phyloP scores from a whole-genome alignment of 805 yeast genomes.

The Candida lessepsii region DNA sequence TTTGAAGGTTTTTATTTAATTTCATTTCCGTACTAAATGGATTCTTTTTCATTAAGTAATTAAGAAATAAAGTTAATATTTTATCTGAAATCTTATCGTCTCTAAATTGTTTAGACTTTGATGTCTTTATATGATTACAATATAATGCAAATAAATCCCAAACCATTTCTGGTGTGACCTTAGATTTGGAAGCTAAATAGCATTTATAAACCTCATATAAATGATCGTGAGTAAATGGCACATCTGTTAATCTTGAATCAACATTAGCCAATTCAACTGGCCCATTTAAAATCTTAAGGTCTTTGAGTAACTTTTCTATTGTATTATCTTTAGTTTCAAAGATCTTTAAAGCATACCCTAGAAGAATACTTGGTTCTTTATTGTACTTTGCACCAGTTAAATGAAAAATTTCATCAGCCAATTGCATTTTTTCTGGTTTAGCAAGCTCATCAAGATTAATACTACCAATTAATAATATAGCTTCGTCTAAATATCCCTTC shows the following conservation, averaged over 20 bases:
- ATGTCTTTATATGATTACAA: conserved; percentile 2
- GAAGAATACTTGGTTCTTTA: conserved; percentile 31
- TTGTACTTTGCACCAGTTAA: conserved; percentile 30
- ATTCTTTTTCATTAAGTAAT: conserved; percentile 23
- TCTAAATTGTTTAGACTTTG: not conserved
- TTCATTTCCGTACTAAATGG: conserved; percentile 20
- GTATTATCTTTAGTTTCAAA: conserved; percentile 16
- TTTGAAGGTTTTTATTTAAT: conserved; percentile 12
- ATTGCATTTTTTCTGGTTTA: conserved; percentile 17
- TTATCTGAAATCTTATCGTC: conserved; percentile 8
- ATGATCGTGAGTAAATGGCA: conserved; percentile 9
- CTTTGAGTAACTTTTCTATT: conserved; percentile 24
- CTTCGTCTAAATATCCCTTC: conserved; percentile 32
- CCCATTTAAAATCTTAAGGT: conserved; percentile 17
- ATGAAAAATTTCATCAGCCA: conserved; percentile 31
- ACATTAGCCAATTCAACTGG: conserved; percentile 30
- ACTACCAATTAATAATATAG: conserved; percentile 32
- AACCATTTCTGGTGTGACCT: conserved; percentile 17
- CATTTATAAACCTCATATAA: conserved; percentile 23
- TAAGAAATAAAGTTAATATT: conserved; percentile 20
- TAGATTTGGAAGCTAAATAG: conserved; percentile 15
- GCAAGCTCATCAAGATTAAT: conserved; percentile 24
- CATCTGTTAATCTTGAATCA: conserved; percentile 15
- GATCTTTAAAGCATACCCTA: conserved; percentile 36
- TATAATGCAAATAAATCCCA: conserved; percentile 23